phyloP scores from a whole-genome alignment of 176 grass and related monocot species.

The Musa itinerans region DNA sequence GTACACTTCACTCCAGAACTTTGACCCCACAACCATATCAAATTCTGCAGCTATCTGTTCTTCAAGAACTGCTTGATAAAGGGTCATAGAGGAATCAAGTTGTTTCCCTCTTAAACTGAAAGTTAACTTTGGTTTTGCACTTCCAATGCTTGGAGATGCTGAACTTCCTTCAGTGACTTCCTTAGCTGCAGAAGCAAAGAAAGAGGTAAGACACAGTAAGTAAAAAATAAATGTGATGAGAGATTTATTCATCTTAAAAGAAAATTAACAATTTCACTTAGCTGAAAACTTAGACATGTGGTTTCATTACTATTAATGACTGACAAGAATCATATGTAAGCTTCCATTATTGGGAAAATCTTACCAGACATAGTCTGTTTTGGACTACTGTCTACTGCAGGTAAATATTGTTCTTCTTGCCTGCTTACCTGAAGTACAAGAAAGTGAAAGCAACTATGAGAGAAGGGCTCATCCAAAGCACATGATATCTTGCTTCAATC shows the following conservation, averaged over 20 bases:
- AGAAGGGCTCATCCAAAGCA: background rate
- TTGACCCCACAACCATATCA: constrained; percentile 69
- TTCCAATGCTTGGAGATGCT: constrained; percentile 6
- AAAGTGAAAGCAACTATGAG: background rate
- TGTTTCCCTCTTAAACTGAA: constrained; percentile 76
- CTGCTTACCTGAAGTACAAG: background rate
- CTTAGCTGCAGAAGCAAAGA: constrained; percentile 6
- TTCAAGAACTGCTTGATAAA: constrained; percentile 84
- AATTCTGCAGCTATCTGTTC: constrained; percentile 57
- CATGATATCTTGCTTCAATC: background rate
- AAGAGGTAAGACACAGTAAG: background rate
- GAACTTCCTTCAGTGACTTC: constrained; percentile 29
- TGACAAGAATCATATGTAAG: background rate
- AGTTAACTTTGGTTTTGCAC: constrained; percentile 40
- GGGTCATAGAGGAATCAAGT: constrained; percentile 56
- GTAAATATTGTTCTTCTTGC: background rate
- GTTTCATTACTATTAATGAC: background rate
- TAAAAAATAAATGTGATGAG: background rate
- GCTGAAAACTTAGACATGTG: no score
- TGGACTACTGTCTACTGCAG: background rate
- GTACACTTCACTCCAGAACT: constrained; percentile 74
- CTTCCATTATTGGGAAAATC: background rate
- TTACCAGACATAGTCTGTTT: background rate
- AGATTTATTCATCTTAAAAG: background rate
- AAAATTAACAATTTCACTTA: background rate